These are phyloP conservation scores for Cercospora zeae-maydis DNA, from an alignment of 2,329 filamentous ascomycete genomes.

Conservation along the genomic window DNA sequence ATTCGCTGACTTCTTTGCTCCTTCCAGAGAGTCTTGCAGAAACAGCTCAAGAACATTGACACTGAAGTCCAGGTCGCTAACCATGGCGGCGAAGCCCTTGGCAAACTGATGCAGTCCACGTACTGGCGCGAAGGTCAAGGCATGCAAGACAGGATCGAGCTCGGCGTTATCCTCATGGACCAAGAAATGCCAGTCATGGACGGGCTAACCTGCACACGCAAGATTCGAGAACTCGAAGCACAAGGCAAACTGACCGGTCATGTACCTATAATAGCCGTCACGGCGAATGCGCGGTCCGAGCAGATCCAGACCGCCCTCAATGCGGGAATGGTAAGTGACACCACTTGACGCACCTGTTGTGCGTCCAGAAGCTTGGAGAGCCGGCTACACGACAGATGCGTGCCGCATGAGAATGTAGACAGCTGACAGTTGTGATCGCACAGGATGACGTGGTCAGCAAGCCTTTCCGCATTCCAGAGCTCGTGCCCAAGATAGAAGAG, in stretches of 20 bases:
- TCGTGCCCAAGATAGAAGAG: conserved; percentile 52
- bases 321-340: conserved; percentile 59
- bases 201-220: conserved; percentile 67
- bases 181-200: conserved; percentile 69
- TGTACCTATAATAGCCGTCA: conserved; percentile 79
- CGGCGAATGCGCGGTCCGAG: conserved; percentile 71
- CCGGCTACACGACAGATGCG: background rate
- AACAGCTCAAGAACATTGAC: conserved; percentile 49
- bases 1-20: background rate
- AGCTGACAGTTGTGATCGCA: conserved; percentile 21
- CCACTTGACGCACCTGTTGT: background rate
- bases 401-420: background rate
- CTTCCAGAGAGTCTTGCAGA: conserved; percentile 49
- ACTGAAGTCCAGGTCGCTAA: conserved; percentile 48
- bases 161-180: conserved; percentile 68
- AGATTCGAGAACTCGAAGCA: conserved; percentile 65
- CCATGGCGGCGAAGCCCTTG: conserved; percentile 49
- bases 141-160: conserved; percentile 22
- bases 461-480: conserved; percentile 50
- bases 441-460: conserved; percentile 52
- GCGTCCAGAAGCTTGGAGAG: background rate
- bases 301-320: conserved; percentile 68
- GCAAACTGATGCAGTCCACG: conserved; percentile 42
- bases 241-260: conserved; percentile 60
- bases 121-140: conserved; percentile 39